Conservation (phyloP, 73 alveolate species). For the Strombidium stylifer region DNA sequence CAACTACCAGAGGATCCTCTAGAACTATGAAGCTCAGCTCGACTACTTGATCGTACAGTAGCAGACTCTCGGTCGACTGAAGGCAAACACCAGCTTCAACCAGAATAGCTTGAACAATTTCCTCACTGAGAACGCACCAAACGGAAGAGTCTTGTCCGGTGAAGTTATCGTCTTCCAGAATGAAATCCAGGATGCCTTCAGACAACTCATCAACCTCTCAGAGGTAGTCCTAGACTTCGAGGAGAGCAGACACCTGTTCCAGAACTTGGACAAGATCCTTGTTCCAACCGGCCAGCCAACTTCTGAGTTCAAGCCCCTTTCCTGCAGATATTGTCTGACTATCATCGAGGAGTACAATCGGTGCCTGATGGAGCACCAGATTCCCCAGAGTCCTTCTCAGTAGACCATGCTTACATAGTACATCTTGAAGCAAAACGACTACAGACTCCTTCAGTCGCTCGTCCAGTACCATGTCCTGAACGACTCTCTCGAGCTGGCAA, state of each 20-base stretch:
- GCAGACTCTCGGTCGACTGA: slow-evolving; percentile 26
- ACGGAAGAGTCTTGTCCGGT: slow-evolving; percentile 24
- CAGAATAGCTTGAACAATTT: not conserved
- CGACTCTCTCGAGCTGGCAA: slow-evolving; percentile 25
- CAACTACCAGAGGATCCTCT: not conserved
- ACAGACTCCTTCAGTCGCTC: slow-evolving; percentile 6
- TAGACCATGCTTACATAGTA: slow-evolving; percentile 5
- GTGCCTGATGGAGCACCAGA: slow-evolving; percentile 25
- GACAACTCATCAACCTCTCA: slow-evolving; percentile 7
- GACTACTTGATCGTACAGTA: slow-evolving; percentile 12
- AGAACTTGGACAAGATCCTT: too few relatives aligned
- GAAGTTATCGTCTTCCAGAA: slow-evolving; percentile 29
- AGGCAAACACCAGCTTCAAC: slow-evolving; percentile 25
- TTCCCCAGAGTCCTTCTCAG: slow-evolving; percentile 27
- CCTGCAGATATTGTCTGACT: not conserved
- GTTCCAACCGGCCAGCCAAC: too few relatives aligned
- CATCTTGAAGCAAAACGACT: slow-evolving; percentile 15
- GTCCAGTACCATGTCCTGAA: slow-evolving; percentile 34
- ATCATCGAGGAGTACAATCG: slow-evolving; percentile 21
- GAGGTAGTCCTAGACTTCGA: too few relatives aligned
- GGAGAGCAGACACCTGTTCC: slow-evolving; percentile 10
- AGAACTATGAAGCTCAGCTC: not conserved
- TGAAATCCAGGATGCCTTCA: slow-evolving; percentile 26
- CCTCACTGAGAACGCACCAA: slow-evolving; percentile 23
- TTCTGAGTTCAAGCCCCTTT: not conserved